Percentiles rank a stretch among this genome's conserved stretches.
Conservation (phyloP, 495 filamentous ascomycete species). For the Aspergillus wentii region DNA sequence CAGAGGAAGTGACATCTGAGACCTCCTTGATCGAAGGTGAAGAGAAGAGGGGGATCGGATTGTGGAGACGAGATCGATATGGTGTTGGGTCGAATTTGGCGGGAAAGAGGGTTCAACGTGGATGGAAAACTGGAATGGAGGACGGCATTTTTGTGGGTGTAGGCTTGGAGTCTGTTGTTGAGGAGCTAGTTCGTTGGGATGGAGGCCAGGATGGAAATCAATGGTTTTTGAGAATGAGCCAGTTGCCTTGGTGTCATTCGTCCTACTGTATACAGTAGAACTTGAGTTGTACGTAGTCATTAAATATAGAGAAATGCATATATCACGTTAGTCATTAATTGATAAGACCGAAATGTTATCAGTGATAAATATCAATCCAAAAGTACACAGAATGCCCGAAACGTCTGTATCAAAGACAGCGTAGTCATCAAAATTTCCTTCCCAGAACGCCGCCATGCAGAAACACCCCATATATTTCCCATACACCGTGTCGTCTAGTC, state of each 20-base stretch:
- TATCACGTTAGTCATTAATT: slow-evolving; percentile 1
- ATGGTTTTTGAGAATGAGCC: slow-evolving; percentile 25
- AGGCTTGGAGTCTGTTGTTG: slow-evolving; percentile 25
- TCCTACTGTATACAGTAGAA: too few species aligned
- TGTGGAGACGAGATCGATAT: slow-evolving; percentile 43
- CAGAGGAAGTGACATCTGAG: slow-evolving; percentile 45
- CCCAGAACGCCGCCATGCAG: slow-evolving; percentile 26
- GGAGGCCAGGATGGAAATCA: slow-evolving; percentile 30
- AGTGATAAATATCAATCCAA: slow-evolving; percentile 1
- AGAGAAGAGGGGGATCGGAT: slow-evolving; percentile 32
- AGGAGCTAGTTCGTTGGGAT: slow-evolving; percentile 33
- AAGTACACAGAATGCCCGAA: slow-evolving; percentile 3
- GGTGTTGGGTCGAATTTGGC: slow-evolving; percentile 31
- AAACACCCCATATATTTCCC: slow-evolving; percentile 19
- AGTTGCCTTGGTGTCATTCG: slow-evolving; percentile 38
- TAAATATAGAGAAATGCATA: not conserved
- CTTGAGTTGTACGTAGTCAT: not conserved
- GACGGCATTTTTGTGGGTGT: slow-evolving; percentile 17
- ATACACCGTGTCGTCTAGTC: slow-evolving; percentile 23
- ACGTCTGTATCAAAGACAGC: too few species aligned
- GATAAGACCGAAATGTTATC: not conserved
- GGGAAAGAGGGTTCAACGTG: slow-evolving; percentile 32
- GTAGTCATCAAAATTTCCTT: too few species aligned
- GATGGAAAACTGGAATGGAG: slow-evolving; percentile 33
- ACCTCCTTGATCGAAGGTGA: slow-evolving; percentile 39